Base-by-base conservation (phyloP, 495 filamentous ascomycete species). In the Barbatosphaeria neglecta region DNA sequence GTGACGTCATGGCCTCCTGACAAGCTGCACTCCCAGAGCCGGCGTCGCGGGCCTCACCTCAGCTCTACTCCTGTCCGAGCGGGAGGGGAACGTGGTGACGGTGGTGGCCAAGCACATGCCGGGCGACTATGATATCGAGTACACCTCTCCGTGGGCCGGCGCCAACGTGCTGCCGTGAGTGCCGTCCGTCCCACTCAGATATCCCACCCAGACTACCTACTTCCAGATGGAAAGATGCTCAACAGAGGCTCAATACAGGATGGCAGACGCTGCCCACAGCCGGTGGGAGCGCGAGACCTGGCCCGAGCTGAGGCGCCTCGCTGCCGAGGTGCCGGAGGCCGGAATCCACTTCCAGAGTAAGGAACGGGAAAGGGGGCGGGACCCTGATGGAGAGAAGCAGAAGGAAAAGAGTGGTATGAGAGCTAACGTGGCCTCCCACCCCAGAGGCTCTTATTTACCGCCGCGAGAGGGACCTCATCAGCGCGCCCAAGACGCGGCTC, bases 41-140 rank as follows among this genome's bases (percentile, higher is more conserved):
- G 92, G 92, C 15, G 90, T 98, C 4, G 77, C 82, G 40, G 92
- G 92, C 43, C 75, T 98, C 45, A 97, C 92, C n/a, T 89, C 86
- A 8, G 92, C 93, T 7, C 76, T 94, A 27, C 64, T 86, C 16
- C 76, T 97, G 22, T 84, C 90, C 37, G 80, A 78, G 50, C 77
- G 84, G 53, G 64, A 74, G 19, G 81, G 81, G 54, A 77, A 78
- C 43, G 53, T 35, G 19, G 70, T 98, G 49, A 95, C 89, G 3
- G 75, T 98, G 20, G 70, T 90, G 3, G 87, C 88, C 19, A 96
- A 95, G 62, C 90, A 97, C 56, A 95, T 98, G 93, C 92, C 92
- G 0, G 92, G 92, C 28, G 92, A 98, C 69, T 95, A 95, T 67
- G 90, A 96, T 57, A 83, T 92, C 44, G 89, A 97, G 76, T 98